Conservation (phyloP, 2,329 filamentous ascomycete species). For the Colletotrichum spaethianum region DNA sequence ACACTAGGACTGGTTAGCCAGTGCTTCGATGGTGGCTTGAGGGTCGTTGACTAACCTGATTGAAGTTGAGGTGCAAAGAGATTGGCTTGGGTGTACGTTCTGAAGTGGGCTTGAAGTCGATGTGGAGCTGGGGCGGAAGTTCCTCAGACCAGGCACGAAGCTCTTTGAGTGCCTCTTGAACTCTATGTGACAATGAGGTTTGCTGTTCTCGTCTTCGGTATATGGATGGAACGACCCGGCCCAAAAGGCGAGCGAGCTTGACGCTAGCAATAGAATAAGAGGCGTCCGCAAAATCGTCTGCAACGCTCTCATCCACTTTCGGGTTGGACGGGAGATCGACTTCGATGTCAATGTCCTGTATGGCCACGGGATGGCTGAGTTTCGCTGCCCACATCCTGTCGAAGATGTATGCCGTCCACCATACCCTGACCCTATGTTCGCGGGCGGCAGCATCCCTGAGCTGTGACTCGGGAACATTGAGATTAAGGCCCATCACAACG, state of each 20-base stretch:
- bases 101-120: slow-evolving; percentile 43
- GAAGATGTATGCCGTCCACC: slow-evolving; percentile 60
- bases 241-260: slow-evolving; percentile 53
- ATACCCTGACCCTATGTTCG: slow-evolving; percentile 58
- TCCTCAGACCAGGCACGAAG: slow-evolving; percentile 50
- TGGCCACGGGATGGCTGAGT: slow-evolving; percentile 62
- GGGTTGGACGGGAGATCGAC: slow-evolving; percentile 58
- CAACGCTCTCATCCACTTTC: slow-evolving; percentile 44
- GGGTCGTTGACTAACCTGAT: slow-evolving; percentile 26
- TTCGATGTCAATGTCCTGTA: slow-evolving; percentile 63
- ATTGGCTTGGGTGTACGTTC: slow-evolving; percentile 47
- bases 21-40: accelerated
- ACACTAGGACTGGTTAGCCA: slow-evolving; percentile 42
- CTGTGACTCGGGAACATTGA: slow-evolving; percentile 56
- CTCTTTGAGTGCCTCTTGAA: slow-evolving; percentile 50
- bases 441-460: slow-evolving; percentile 53
- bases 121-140: slow-evolving; percentile 49
- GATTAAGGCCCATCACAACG: slow-evolving; percentile 60
- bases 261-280: slow-evolving; percentile 53
- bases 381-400: slow-evolving; percentile 65
- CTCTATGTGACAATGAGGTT: slow-evolving; percentile 49
- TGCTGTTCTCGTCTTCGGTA: slow-evolving; percentile 50
- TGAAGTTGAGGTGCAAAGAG: slow-evolving; percentile 52
- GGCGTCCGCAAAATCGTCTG: slow-evolving; percentile 51
- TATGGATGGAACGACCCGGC: slow-evolving; percentile 49